Percentiles rank a stretch among this genome's conserved stretches.
phyloP scores from a whole-genome alignment of 345 rosid species.

The Linum tenue region DNA sequence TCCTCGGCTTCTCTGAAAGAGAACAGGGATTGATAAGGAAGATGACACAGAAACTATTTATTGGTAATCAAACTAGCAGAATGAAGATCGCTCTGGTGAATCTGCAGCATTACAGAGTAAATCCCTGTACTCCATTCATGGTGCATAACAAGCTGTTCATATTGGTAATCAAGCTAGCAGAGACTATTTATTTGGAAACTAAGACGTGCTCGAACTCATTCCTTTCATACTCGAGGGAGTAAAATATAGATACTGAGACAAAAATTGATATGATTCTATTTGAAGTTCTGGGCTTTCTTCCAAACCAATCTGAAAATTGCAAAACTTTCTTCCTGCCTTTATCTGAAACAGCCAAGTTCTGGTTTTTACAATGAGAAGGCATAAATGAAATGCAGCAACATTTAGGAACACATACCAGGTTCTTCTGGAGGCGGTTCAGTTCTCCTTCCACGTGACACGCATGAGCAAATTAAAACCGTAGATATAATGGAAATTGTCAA shows the following conservation, averaged over 20 bases:
- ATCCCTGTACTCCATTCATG: neutral
- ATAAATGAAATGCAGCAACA: constrained; percentile 6
- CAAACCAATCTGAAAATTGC: neutral
- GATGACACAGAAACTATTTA: neutral
- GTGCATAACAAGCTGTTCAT: neutral
- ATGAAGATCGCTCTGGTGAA: neutral
- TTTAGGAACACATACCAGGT: constrained; percentile 34
- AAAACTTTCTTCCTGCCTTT: too few species aligned
- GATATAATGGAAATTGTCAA: constrained; percentile 39
- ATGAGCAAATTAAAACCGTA: constrained; percentile 53
- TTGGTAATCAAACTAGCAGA: too few species aligned
- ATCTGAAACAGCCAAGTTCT: neutral
- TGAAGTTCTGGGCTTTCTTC: too few species aligned
- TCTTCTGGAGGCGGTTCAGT: constrained; percentile 40
- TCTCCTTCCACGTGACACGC: constrained; percentile 49
- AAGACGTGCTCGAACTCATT: neutral
- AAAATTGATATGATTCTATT: too few species aligned
- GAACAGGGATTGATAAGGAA: neutral
- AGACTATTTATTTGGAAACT: neutral
- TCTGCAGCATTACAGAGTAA: neutral
- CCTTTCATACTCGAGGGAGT: neutral
- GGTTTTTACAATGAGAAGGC: neutral
- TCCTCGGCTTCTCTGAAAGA: constrained; percentile 53
- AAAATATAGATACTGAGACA: too few species aligned
- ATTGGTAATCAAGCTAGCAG: neutral